Evolutionary conservation across 139 green algal species (phyloP), one percentile per base, ranked within the genome.

Genomic region (Tetraselmis striata): DNA sequence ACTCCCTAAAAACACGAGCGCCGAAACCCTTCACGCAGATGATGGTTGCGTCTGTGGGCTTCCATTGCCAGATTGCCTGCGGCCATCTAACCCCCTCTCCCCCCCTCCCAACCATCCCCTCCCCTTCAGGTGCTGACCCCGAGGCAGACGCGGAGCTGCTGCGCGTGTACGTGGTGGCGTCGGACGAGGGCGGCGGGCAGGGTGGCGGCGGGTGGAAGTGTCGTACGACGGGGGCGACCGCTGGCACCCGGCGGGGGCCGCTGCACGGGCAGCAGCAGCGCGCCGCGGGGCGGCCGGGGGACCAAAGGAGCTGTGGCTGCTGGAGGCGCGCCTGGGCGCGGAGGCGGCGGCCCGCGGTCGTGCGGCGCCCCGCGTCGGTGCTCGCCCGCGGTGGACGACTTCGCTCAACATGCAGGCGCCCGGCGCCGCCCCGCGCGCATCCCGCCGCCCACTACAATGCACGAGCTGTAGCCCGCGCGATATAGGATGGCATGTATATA

Each of bases 131-230:
- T 67, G 45, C 11, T 67, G 27, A 59, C 18, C 2, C 77, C 25
- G 77, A 32, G 24, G 22, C 22, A 2, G 24, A 32, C 5, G 5
- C n/a, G 77, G 28, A n/a, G 23, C 77, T 28, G 27, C 23, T 28
- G 11, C 27, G 23, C 77, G 28, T 80, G 22, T 58, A 80, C 28
- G 77, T 80, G 30, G 24, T 80, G 28, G 77, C 77, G 77, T 32
- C 23, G 18, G 77, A 80, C 30, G 28, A 59, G 27, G 77, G 77
- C 28, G 77, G 77, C 28, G 77, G 77, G 22, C 30, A n/a, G 27
- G n/a, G 77, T 80, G 29, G 77, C 77, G 26, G 28, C 2, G n/a
- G n/a, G 77, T 80, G 27, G 77, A 80, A 25, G n/a, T 80, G 77
- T 45, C 25, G 25, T 24, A 45, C 28, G 77, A 80, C 77, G 27